Evolutionary conservation across 1,284 basidiomycete species (phyloP), one percentile per base, ranked within the genome.

Genomic region (Meira nashicola): DNA sequence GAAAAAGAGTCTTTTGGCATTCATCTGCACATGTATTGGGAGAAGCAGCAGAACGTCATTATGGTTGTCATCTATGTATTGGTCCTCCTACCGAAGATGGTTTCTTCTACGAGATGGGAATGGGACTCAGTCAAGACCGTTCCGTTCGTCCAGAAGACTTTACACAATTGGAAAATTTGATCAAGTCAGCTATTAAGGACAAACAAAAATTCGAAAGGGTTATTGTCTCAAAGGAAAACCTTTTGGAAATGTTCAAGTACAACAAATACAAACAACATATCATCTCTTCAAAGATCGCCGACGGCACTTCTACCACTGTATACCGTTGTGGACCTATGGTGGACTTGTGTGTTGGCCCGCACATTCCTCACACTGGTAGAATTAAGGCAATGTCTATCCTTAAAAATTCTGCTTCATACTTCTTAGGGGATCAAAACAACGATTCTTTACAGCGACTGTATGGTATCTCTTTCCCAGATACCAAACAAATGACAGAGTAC

Each of bases 261-360:
- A 99, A 98, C 84, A 95, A 93, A 80, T 99, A 96, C 83, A 99
- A 99, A 83, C 86, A 87, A 76, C 88, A 97, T 79, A 86, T 98
- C 77, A 98, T 99, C 77, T 86, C 94, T 78, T 86, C 87, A 68
- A 97, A 98, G 82, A 89, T 99, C 58, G 89, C 92, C 8, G 94
- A 99, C 79, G 94, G 94, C 65, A 90, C 91, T 15, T 92, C 89
- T 55, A 96, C 95, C 55, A 98, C 95, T 14, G 92, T 99, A 33
- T 99, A 98, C 82, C 90, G 93, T 57, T 98, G 95, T 79, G 95
- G 95, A 33, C 93, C 95, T 47, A 92, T 99, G 87, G 88, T 99
- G 62, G 95, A 99, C 81, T 84, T 99, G 49, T 99, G 95, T 78
- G 84, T 93, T 40, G 95, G 95, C 43, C 94, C 95, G 37, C 94